Conservation (phyloP, 2,329 filamentous ascomycete species). For the Fusarium liriodendri region DNA sequence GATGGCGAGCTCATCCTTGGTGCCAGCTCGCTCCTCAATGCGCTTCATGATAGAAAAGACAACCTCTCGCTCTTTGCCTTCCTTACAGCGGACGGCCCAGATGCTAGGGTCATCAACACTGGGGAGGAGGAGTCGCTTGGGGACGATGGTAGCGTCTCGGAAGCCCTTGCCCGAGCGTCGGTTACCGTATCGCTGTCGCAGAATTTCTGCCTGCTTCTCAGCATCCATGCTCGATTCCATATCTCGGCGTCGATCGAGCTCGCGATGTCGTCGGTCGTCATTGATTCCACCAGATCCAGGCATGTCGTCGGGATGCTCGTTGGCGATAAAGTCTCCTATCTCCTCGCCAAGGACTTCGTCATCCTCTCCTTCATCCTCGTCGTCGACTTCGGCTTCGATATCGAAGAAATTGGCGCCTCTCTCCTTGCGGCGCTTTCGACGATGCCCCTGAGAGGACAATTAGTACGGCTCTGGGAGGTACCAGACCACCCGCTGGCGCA, state of each 20-base stretch:
- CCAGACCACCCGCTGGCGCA: slow-evolving; percentile 5
- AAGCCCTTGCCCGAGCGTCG: slow-evolving; percentile 73
- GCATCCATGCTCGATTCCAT: slow-evolving; percentile 89
- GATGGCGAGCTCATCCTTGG: slow-evolving; percentile 84
- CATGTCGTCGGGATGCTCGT: slow-evolving; percentile 90
- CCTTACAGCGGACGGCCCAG: slow-evolving; percentile 92
- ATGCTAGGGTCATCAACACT: slow-evolving; percentile 96
- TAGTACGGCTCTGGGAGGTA: slow-evolving; percentile 18
- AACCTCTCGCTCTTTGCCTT: slow-evolving; percentile 94
- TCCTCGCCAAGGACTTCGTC: slow-evolving; percentile 91
- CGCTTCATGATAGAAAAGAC: slow-evolving; percentile 90
- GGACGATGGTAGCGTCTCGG: slow-evolving; percentile 80
- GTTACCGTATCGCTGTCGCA: slow-evolving; percentile 89
- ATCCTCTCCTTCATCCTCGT: slow-evolving; percentile 88
- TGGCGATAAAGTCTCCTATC: slow-evolving; percentile 85
- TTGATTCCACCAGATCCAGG: slow-evolving; percentile 82
- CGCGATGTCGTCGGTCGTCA: slow-evolving; percentile 92
- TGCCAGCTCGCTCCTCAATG: slow-evolving; percentile 81
- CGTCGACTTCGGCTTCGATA: slow-evolving; percentile 97
- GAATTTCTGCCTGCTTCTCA: slow-evolving; percentile 88
- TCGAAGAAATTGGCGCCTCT: slow-evolving; percentile 91
- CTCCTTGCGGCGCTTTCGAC: slow-evolving; percentile 83
- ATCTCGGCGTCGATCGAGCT: slow-evolving; percentile 92
- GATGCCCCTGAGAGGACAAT: slow-evolving; percentile 63
- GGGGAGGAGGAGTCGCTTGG: slow-evolving; percentile 87